Evolutionary conservation across 345 rosid species (phyloP).

Genomic region (Nasturtium officinale): DNA sequence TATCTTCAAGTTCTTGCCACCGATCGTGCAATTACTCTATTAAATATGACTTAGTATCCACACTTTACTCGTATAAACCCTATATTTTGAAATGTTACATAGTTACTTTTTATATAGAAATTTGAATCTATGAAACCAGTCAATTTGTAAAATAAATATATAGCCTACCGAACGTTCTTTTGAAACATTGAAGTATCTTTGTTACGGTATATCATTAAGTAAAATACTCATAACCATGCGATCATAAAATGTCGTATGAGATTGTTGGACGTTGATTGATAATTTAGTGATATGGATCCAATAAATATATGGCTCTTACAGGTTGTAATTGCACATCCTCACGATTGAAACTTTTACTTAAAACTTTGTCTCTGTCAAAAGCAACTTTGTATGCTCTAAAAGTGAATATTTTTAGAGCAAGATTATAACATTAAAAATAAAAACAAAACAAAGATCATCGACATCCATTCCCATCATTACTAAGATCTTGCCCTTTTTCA

Average conservation of each 20-base stretch:
- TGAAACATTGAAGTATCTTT: not conserved
- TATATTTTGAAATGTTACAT: not conserved
- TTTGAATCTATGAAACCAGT: conserved; percentile 8
- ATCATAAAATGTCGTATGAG: not conserved
- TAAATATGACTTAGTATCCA: conserved; percentile 1
- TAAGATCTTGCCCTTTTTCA: conserved; percentile 31
- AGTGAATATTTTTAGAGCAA: conserved; percentile 29
- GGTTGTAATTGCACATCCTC: conserved; percentile 7
- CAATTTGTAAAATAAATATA: not conserved
- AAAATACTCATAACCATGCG: conserved; percentile 2
- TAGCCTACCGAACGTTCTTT: not conserved
- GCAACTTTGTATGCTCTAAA: conserved; percentile 21
- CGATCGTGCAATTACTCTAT: not conserved
- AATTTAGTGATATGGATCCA: not conserved
- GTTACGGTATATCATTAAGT: not conserved
- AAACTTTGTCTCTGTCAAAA: conserved; percentile 21
- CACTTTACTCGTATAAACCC: conserved; percentile 3
- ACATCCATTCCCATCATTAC: conserved; percentile 36
- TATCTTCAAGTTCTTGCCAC: too few relatives aligned
- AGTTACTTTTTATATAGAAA: not conserved
- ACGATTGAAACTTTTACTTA: conserved; percentile 8
- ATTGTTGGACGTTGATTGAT: not conserved
- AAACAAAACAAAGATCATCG: conserved; percentile 24
- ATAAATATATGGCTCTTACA: not conserved
- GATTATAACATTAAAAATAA: not conserved